phyloP scores from a whole-genome alignment of 2,329 filamentous ascomycete species.

The Alternaria solani region DNA sequence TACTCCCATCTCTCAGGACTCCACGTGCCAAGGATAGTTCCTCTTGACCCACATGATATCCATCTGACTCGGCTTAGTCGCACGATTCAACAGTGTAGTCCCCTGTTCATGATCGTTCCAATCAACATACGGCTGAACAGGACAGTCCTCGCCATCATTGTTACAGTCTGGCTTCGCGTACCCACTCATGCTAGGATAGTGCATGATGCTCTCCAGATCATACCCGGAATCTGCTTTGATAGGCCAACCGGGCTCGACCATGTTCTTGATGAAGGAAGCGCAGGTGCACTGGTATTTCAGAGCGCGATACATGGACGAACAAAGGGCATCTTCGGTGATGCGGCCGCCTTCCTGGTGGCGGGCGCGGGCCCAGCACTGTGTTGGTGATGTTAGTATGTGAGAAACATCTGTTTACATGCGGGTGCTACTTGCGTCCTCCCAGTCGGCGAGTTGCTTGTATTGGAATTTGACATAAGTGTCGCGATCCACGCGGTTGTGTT shows the following conservation, averaged over 20 bases:
- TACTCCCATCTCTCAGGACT: background rate
- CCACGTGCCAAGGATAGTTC: background rate
- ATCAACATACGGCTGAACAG: background rate
- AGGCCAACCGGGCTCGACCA: conserved; percentile 1
- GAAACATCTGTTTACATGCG: background rate
- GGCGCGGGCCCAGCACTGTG: background rate
- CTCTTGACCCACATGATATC: background rate
- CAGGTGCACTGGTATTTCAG: background rate
- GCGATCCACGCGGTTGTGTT: conserved; percentile 11
- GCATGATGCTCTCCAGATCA: conserved; percentile 2
- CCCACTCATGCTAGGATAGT: background rate
- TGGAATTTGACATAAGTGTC: conserved; percentile 9
- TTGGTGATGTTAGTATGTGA: background rate
- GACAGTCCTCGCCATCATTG: background rate
- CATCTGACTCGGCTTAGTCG: conserved; percentile 1
- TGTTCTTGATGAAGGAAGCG: conserved; percentile 1
- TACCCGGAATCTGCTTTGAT: background rate
- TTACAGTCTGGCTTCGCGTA: conserved; percentile 5
- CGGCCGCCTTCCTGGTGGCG: background rate
- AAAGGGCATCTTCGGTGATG: conserved; percentile 1
- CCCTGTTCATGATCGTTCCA: background rate
- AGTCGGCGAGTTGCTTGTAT: conserved; percentile 6
- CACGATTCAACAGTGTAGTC: background rate
- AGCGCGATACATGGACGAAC: background rate
- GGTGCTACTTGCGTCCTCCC: background rate